Percentiles rank a stretch among this genome's conserved stretches.
phyloP scores from a whole-genome alignment of 768 basidiomycete species.

The Boletus fagicola region DNA sequence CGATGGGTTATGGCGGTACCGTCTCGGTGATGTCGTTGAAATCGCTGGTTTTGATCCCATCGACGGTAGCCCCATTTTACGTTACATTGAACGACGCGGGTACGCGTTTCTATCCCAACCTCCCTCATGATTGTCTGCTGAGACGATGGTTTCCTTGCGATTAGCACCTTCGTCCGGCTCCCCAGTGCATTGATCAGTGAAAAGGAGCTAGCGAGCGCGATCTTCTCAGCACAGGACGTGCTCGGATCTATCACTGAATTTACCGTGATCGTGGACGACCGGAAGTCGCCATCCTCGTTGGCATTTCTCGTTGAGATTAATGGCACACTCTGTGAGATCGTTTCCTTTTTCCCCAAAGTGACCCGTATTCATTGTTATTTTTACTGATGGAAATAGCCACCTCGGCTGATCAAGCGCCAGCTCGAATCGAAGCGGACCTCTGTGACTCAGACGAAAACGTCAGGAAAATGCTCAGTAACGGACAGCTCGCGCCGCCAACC shows the following conservation, averaged over 20 bases:
- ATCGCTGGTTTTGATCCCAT: slow-evolving; percentile 16
- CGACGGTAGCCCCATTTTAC: slow-evolving; percentile 22
- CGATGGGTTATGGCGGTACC: slow-evolving; percentile 26
- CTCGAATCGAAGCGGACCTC: slow-evolving; percentile 6
- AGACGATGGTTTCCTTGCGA: background rate
- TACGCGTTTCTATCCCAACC: background rate
- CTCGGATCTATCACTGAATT: slow-evolving; percentile 15
- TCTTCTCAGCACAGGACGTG: slow-evolving; percentile 15
- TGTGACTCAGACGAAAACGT: slow-evolving; percentile 4
- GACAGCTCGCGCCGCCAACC: slow-evolving; percentile 9
- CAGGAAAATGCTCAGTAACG: background rate
- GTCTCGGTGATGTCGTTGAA: slow-evolving; percentile 23
- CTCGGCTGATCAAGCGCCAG: slow-evolving; percentile 1
- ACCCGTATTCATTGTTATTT: background rate
- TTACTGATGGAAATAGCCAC: background rate
- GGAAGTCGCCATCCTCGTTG: background rate
- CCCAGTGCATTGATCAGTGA: slow-evolving; percentile 9
- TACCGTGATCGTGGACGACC: slow-evolving; percentile 20
- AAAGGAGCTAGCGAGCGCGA: slow-evolving; percentile 9
- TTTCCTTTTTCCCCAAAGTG: background rate
- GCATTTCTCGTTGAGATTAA: slow-evolving; percentile 14
- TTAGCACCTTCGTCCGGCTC: slow-evolving; percentile 7
- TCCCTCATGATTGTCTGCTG: background rate
- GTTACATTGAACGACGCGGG: slow-evolving; percentile 22
- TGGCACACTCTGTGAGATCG: slow-evolving; percentile 5